Conservation (phyloP, 306 rosid genomes). For the Delonix regia region DNA sequence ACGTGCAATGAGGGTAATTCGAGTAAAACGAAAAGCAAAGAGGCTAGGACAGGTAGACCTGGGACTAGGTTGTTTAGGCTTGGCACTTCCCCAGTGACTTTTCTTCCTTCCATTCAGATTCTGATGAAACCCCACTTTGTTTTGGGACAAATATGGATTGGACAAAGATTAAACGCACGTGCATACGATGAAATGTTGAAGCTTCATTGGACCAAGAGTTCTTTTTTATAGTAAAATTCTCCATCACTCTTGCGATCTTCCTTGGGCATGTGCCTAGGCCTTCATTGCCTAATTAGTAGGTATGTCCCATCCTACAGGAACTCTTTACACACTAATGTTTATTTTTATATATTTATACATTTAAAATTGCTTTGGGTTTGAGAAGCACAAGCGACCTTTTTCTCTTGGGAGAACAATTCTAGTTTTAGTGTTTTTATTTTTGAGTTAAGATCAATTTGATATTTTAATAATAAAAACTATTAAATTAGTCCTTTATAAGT, state of each 20-base stretch:
- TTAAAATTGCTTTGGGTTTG: constrained; percentile 42
- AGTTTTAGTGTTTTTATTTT: no score
- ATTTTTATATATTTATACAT: no score
- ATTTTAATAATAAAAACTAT: no score
- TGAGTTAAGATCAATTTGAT: no score
- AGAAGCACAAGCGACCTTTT: constrained; percentile 10
- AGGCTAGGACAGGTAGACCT: no score
- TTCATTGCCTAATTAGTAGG: constrained; percentile 52
- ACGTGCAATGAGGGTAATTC: constrained; percentile 42
- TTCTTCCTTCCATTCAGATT: neutral
- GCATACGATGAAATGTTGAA: constrained; percentile 37
- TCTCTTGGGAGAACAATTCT: no score
- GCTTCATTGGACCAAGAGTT: constrained; percentile 23
- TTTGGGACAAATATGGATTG: constrained; percentile 9
- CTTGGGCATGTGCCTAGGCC: constrained; percentile 50
- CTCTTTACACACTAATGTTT: neutral
- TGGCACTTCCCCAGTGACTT: no score
- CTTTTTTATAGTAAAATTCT: neutral
- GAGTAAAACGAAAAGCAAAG: no score
- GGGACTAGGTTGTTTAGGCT: constrained; percentile 11
- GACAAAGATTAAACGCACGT: constrained; percentile 32
- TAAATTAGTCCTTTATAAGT: no score
- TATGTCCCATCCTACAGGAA: neutral
- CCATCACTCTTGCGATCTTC: neutral
- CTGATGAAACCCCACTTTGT: neutral